These are phyloP conservation scores for Cordyceps tenuipes DNA, from an alignment of 2,329 filamentous ascomycete species.

Conservation along the genomic window DNA sequence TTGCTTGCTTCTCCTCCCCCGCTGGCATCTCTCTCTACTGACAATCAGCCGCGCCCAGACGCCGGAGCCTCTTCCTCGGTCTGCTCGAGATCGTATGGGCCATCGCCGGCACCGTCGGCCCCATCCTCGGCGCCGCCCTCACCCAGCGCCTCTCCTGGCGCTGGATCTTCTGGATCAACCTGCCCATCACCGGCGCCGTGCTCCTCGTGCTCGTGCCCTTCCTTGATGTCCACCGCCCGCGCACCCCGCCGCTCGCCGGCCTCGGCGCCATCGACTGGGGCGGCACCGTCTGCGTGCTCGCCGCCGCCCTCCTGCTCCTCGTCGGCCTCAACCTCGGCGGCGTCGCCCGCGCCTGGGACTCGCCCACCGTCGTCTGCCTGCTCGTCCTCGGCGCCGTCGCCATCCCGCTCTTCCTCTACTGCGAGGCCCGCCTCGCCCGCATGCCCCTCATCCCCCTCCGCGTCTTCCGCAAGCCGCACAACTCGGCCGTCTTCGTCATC, in stretches of 20 bases:
- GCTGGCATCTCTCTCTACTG: slow-evolving; percentile 8
- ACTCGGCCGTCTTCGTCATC: slow-evolving; percentile 45
- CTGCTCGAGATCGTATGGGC: slow-evolving; percentile 61
- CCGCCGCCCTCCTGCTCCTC: slow-evolving; percentile 59
- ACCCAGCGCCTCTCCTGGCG: slow-evolving; percentile 44
- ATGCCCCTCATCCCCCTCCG: slow-evolving; percentile 62
- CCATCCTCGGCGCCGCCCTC: slow-evolving; percentile 56
- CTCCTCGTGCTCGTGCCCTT: slow-evolving; percentile 53
- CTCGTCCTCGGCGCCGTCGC: slow-evolving; percentile 49
- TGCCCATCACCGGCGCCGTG: slow-evolving; percentile 44
- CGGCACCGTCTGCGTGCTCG: slow-evolving; percentile 55
- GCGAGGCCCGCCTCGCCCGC: slow-evolving; percentile 54
- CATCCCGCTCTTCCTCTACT: slow-evolving; percentile 44
- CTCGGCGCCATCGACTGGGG: slow-evolving; percentile 53
- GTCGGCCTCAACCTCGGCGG: slow-evolving; percentile 64
- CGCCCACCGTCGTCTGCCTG: slow-evolving; percentile 52
- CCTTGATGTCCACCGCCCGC: slow-evolving; percentile 58
- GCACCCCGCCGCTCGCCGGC: slow-evolving; percentile 52
- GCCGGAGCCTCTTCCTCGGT: slow-evolving; percentile 46
- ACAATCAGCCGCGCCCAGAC: not conserved
- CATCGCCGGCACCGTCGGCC: slow-evolving; percentile 56
- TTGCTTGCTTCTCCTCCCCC: too few species aligned
- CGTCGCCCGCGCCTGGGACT: slow-evolving; percentile 52
- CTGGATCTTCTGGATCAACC: slow-evolving; percentile 47
- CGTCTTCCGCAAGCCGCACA: slow-evolving; percentile 49